Percentiles rank a stretch among this genome's conserved stretches.
Conservation (phyloP, 805 yeast genomes). For the Schizosaccharomyces osmophilus region DNA sequence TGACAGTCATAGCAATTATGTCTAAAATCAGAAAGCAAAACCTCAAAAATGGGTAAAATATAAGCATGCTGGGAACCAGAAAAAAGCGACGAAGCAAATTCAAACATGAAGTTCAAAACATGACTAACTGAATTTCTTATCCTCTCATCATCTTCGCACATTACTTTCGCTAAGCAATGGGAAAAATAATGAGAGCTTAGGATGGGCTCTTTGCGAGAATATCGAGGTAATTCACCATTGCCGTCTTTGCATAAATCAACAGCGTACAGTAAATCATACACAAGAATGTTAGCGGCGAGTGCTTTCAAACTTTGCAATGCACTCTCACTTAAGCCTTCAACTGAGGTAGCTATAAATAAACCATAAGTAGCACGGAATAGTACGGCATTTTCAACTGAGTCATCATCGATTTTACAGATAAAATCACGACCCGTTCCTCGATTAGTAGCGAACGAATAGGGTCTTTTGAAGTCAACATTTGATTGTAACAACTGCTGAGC, state of each 20-base stretch:
- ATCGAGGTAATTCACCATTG: neutral
- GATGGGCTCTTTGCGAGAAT: neutral
- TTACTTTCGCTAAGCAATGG: neutral
- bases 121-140: neutral
- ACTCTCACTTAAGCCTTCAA: neutral
- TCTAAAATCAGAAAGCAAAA: slow-evolving; percentile 19
- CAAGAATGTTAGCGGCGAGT: neutral
- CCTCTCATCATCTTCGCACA: neutral
- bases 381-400: neutral
- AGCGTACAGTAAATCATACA: neutral
- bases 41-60: neutral
- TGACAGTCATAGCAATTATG: slow-evolving; percentile 82
- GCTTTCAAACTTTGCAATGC: neutral
- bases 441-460: neutral
- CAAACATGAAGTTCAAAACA: neutral
- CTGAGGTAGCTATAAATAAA: neutral
- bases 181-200: neutral
- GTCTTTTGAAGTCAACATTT: neutral
- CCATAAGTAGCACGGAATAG: neutral
- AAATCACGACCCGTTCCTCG: neutral
- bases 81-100: neutral
- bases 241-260: neutral
- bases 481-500: neutral
- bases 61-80: neutral
- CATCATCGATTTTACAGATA: neutral